A percentile compares a stretch with the other conserved stretches of the same genome.
Evolutionary conservation across 2,329 filamentous ascomycete species (phyloP).

Genomic region (Leptographium flavum): DNA sequence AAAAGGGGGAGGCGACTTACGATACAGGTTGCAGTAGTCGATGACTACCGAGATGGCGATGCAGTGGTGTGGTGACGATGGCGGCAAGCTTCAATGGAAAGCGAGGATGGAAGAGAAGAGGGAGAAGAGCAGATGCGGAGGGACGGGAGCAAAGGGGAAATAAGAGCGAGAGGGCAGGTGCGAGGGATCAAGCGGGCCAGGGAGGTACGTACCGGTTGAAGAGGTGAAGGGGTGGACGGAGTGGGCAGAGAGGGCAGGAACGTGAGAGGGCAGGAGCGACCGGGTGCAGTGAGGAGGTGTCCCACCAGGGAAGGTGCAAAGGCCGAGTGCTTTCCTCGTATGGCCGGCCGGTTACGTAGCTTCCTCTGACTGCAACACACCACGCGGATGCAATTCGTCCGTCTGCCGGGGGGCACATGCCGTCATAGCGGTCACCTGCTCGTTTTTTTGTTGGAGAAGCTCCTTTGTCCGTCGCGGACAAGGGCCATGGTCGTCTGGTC

Average conservation of each 20-base stretch:
- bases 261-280: neutral
- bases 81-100: conserved; percentile 2
- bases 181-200: neutral
- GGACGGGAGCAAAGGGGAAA: neutral
- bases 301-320: neutral
- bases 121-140: neutral
- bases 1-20: neutral
- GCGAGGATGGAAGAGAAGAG: neutral
- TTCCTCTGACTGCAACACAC: neutral
- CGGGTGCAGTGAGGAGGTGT: conserved; percentile 1
- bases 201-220: too few relatives aligned
- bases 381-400: too few relatives aligned
- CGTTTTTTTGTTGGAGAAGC: too few relatives aligned
- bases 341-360: neutral
- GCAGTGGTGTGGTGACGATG: conserved; percentile 1
- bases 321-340: neutral
- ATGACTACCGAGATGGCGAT: neutral
- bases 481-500: too few relatives aligned
- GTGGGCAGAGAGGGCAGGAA: neutral
- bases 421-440: too few relatives aligned
- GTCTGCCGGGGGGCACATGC: too few relatives aligned
- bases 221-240: neutral
- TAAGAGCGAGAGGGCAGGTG: conserved; percentile 6
- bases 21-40: conserved; percentile 1
- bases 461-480: too few relatives aligned